A percentile compares a stretch with the other conserved stretches of the same genome.
These are phyloP conservation scores for Capronia americana DNA, from an alignment of 2,329 filamentous ascomycete genomes.

Conservation along the genomic window DNA sequence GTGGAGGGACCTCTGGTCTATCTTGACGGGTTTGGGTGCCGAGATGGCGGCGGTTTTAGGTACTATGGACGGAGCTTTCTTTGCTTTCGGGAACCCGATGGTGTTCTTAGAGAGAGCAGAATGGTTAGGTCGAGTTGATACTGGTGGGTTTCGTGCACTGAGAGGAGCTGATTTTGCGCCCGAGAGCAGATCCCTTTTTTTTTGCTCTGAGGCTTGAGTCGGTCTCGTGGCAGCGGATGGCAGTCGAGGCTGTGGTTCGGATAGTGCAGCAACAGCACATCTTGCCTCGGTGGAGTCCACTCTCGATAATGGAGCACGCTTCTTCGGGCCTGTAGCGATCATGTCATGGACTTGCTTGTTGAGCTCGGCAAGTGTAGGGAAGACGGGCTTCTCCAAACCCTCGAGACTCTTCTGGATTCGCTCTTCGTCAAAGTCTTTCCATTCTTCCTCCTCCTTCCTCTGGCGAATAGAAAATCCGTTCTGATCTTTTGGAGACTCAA, in stretches of 20 bases:
- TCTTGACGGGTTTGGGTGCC: conserved; percentile 40
- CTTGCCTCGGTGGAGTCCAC: conserved; percentile 51
- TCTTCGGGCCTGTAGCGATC: conserved; percentile 67
- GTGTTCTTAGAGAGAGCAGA: conserved; percentile 77
- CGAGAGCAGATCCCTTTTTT: conserved; percentile 47
- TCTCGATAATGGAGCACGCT: conserved; percentile 37
- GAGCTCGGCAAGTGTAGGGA: conserved; percentile 37
- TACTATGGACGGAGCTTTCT: conserved; percentile 57
- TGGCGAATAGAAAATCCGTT: conserved; percentile 68
- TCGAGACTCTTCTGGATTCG: conserved; percentile 56
- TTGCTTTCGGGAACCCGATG: conserved; percentile 82
- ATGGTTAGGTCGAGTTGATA: conserved; percentile 64
- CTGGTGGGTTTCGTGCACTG: conserved; percentile 55
- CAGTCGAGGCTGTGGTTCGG: conserved; percentile 43
- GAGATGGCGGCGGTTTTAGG: conserved; percentile 42
- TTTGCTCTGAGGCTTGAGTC: conserved; percentile 48
- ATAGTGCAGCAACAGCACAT: conserved; percentile 51
- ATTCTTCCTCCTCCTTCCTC: conserved; percentile 70
- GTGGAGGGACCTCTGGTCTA: conserved; percentile 43
- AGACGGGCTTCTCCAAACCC: conserved; percentile 40
- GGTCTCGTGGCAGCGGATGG: conserved; percentile 43
- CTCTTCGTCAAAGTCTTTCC: conserved; percentile 69
- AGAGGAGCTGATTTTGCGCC: conserved; percentile 16
- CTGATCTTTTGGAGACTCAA: conserved; percentile 53
- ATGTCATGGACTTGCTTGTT: conserved; percentile 67